These are phyloP conservation scores for Bipolaris victoriae DNA, from an alignment of 2,329 filamentous ascomycete genomes.

Conservation along the genomic window DNA sequence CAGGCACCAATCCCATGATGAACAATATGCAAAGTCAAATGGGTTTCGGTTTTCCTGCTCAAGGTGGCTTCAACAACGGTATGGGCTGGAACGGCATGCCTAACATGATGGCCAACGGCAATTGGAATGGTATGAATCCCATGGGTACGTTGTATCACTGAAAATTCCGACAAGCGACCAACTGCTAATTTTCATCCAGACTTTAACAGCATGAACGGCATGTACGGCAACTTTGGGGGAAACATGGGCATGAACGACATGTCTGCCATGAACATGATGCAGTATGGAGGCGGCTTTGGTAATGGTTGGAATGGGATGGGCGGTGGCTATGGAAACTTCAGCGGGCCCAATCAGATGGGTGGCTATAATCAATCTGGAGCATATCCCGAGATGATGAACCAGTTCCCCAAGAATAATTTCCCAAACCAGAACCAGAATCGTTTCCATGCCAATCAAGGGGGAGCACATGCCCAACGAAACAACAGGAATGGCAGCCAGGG, in stretches of 20 bases:
- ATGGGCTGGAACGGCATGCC: conserved; percentile 62
- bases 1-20: conserved; percentile 33
- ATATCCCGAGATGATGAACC: conserved; percentile 57
- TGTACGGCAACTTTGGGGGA: conserved; percentile 77
- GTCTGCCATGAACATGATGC: conserved; percentile 70
- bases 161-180: neutral
- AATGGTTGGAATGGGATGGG: conserved; percentile 67
- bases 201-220: conserved; percentile 67
- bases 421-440: conserved; percentile 75
- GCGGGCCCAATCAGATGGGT: conserved; percentile 58
- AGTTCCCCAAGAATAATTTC: conserved; percentile 66
- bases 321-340: conserved; percentile 71
- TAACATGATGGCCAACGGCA: conserved; percentile 59
- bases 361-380: conserved; percentile 61
- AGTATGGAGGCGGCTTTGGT: conserved; percentile 70
- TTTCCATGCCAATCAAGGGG: conserved; percentile 73
- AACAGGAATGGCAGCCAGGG: conserved; percentile 52
- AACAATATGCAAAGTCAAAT: conserved; percentile 40
- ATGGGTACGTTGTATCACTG: conserved; percentile 73
- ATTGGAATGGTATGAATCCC: conserved; percentile 72
- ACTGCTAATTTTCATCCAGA: conserved; percentile 29
- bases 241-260: conserved; percentile 77
- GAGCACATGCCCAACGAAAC: conserved; percentile 52
- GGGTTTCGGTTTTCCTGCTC: conserved; percentile 52
- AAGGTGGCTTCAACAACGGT: conserved; percentile 58